A percentile compares a stretch with the other conserved stretches of the same genome.
These are phyloP conservation scores for Casuarina cunninghamiana DNA, from an alignment of 306 rosid species.

Conservation along the genomic window DNA sequence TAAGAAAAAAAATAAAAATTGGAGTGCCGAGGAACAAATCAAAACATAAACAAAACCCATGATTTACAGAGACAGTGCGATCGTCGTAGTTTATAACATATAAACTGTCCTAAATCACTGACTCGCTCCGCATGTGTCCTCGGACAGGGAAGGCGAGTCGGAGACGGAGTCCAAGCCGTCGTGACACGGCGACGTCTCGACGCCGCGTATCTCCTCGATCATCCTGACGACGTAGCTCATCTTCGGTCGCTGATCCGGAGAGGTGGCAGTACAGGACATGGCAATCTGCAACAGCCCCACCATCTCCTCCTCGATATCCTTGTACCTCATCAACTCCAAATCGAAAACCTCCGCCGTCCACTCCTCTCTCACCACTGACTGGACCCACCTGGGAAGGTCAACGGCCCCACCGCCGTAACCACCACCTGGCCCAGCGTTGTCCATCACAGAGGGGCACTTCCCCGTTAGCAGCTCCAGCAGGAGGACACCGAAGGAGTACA, in stretches of 20 bases:
- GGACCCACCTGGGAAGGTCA: slow-evolving; percentile 83
- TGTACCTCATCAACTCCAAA: slow-evolving; percentile 86
- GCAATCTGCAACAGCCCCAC: slow-evolving; percentile 78
- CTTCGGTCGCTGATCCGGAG: slow-evolving; percentile 75
- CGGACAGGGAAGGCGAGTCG: slow-evolving; percentile 58
- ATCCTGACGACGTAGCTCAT: slow-evolving; percentile 80
- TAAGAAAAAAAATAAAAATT: slow-evolving; percentile 4
- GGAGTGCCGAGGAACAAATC: slow-evolving; percentile 3
- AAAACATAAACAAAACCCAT: background rate
- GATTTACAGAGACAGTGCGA: slow-evolving; percentile 34
- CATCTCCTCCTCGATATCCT: slow-evolving; percentile 93
- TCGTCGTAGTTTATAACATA: background rate
- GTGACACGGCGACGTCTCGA: slow-evolving; percentile 47
- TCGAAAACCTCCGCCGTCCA: slow-evolving; percentile 98
- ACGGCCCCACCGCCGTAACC: slow-evolving; percentile 43
- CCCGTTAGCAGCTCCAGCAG: slow-evolving; percentile 82
- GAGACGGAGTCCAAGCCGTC: slow-evolving; percentile 56
- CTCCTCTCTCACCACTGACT: slow-evolving; percentile 86
- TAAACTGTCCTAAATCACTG: slow-evolving; percentile 23
- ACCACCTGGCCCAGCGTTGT: slow-evolving; percentile 41
- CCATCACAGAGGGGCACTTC: slow-evolving; percentile 68
- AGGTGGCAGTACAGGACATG: slow-evolving; percentile 45
- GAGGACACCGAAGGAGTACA: slow-evolving; percentile 76
- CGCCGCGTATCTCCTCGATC: slow-evolving; percentile 77
- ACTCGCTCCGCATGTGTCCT: slow-evolving; percentile 52